These are phyloP conservation scores for Clathrospora elynae DNA, from an alignment of 2,329 filamentous ascomycete species.

Conservation along the genomic window DNA sequence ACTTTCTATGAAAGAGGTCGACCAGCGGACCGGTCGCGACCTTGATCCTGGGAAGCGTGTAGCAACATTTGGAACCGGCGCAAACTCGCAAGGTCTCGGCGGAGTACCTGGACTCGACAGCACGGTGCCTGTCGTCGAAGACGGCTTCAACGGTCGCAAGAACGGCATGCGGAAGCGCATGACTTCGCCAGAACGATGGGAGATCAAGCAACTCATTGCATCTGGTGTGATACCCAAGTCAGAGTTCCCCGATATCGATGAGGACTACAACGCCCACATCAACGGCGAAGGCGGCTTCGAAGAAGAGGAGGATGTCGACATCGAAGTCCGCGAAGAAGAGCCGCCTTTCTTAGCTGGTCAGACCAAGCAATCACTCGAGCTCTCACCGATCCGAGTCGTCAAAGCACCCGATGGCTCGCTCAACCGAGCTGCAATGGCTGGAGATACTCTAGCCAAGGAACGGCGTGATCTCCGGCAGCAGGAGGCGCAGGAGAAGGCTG, in stretches of 20 bases:
- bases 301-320: conserved; percentile 94
- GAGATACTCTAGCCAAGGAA: conserved; percentile 86
- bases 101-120: conserved; percentile 58
- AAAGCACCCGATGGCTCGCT: conserved; percentile 98
- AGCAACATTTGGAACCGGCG: conserved; percentile 69
- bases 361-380: conserved; percentile 91
- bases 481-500: conserved; percentile 77
- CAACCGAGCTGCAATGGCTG: conserved; percentile 94
- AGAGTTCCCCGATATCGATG: conserved; percentile 92
- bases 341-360: conserved; percentile 95
- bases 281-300: conserved; percentile 87
- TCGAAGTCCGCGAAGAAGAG: conserved; percentile 94
- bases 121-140: conserved; percentile 67
- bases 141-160: conserved; percentile 54
- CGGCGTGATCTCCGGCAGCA: conserved; percentile 86
- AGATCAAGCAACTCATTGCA: conserved; percentile 94
- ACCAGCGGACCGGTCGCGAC: conserved; percentile 85
- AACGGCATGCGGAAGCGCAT: conserved; percentile 79
- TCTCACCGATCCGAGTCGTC: conserved; percentile 94
- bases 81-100: conserved; percentile 83
- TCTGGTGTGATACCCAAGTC: conserved; percentile 91
- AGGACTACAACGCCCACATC: conserved; percentile 88
- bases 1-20: conserved; percentile 95
- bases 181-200: conserved; percentile 97
- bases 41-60: conserved; percentile 77